phyloP scores from a whole-genome alignment of 768 basidiomycete species.

The Hygrocybe coccinea region DNA sequence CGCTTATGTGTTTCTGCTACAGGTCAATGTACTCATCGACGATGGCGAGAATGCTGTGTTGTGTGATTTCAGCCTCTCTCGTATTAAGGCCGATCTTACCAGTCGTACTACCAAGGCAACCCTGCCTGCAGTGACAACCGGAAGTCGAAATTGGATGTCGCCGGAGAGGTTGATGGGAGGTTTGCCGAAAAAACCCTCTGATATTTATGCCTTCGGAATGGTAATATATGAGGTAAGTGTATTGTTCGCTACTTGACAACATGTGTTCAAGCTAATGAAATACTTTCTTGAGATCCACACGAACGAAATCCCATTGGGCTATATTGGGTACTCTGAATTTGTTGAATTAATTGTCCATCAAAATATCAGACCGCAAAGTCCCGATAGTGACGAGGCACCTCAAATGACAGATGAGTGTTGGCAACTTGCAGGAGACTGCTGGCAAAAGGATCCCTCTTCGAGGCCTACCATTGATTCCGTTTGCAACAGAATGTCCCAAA shows the following conservation, averaged over 20 bases:
- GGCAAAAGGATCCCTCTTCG: too few relatives aligned
- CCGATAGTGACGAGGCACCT: too few relatives aligned
- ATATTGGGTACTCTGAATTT: too few relatives aligned
- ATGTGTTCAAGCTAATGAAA: too few relatives aligned
- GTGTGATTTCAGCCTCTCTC: slow-evolving; percentile 21
- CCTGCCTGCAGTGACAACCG: neutral
- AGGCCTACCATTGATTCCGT: too few relatives aligned
- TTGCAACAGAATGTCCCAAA: too few relatives aligned
- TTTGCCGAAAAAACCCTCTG: neutral
- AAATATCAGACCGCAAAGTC: too few relatives aligned
- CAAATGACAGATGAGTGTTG: too few relatives aligned
- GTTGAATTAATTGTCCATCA: too few relatives aligned
- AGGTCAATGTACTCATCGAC: slow-evolving; percentile 36
- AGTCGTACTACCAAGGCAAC: neutral
- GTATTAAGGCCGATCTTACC: slow-evolving; percentile 25
- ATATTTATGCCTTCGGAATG: neutral
- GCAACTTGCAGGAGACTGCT: too few relatives aligned
- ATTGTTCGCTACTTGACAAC: neutral
- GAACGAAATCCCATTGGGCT: too few relatives aligned
- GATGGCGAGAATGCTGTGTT: slow-evolving; percentile 22
- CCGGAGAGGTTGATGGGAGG: neutral
- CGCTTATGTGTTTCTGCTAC: neutral
- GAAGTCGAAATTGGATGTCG: neutral
- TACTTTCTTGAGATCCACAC: too few relatives aligned
- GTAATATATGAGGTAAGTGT: neutral